Base-by-base conservation (phyloP, 2,329 filamentous ascomycete species). In the Fusarium penzigii region DNA sequence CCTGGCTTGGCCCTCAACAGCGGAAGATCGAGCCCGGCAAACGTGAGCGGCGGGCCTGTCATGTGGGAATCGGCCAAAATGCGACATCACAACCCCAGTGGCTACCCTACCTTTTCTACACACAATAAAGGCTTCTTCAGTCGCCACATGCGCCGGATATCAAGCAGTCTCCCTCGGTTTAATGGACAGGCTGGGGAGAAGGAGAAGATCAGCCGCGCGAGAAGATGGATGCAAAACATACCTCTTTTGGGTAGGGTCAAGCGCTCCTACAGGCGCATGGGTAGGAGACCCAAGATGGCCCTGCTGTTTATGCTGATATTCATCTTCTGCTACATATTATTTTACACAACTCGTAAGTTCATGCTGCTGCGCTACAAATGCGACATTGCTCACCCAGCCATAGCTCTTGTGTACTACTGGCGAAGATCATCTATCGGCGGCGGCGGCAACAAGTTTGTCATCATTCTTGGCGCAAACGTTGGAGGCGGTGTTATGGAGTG, bases 401-500 rank as follows among this genome's bases (percentile, higher is more conserved):
- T 34, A 53, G 40, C 62, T 20, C 67, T 84, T 6, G 65, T 78
- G 34, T 82, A 82, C 62, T 74, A 75, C 69, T 96, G 90, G 78
- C 85, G 91, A 65, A 82, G 89, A 73, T 81, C 87, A 43, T 76
- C 86, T 36, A 81, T 81, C 72, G 78, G 95, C 4, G 92, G 93
- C 46, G 90, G 90, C 44, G 94, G 94, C 17, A 86, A 87, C 68
- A 97, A 96, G 67, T 92, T 89, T 67, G 94, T 99, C 59, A 88
- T 99, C 49, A 92, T 99, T 57, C 79, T 97, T 17, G 92, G 89
- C 20, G 92, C 94, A 49, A 99, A 99, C 67, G 83, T 96, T 58
- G 94, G 94, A 44, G 94, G 94, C 53, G 94, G 94, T 65, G 94
- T 99, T 8, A 97, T 97, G 92, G 93, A 97, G 68, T 97, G 92